These are phyloP conservation scores for Boletus albobrunnescens DNA, from an alignment of 1,284 basidiomycete species.

Conservation along the genomic window DNA sequence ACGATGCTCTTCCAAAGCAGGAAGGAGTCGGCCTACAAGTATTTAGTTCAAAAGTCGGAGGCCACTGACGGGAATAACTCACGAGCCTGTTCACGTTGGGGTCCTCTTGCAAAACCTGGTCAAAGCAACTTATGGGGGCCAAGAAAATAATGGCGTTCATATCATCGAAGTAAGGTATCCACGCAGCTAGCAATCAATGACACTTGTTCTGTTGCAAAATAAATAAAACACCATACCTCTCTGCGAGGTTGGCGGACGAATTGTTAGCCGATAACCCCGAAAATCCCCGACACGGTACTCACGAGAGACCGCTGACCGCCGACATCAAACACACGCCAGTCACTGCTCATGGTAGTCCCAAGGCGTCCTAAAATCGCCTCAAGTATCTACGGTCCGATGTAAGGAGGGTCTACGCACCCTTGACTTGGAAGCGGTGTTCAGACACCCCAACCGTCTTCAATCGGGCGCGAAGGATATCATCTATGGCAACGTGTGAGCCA, in stretches of 20 bases:
- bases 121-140: slow-evolving; percentile 59
- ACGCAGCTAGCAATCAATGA: slow-evolving; percentile 26
- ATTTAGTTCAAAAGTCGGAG: not conserved
- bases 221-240: slow-evolving; percentile 23
- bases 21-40: slow-evolving; percentile 48
- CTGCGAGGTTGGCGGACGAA: slow-evolving; percentile 5
- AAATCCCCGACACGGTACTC: slow-evolving; percentile 7
- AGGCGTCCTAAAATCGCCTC: slow-evolving; percentile 23
- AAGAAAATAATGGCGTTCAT: slow-evolving; percentile 65
- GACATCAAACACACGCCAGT: slow-evolving; percentile 38
- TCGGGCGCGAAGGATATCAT: slow-evolving; percentile 37
- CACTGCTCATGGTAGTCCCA: slow-evolving; percentile 32
- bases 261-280: not conserved
- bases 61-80: slow-evolving; percentile 3
- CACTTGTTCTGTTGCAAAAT: not conserved
- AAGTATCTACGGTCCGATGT: not conserved
- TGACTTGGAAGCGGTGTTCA: slow-evolving; percentile 39
- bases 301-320: slow-evolving; percentile 37
- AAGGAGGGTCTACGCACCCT: slow-evolving; percentile 23
- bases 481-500: slow-evolving; percentile 11
- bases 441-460: slow-evolving; percentile 41
- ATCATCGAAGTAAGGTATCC: slow-evolving; percentile 46
- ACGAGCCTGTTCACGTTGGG: slow-evolving; percentile 57
- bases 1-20: slow-evolving; percentile 59
- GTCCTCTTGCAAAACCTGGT: slow-evolving; percentile 61